Percentiles rank a stretch among this genome's conserved stretches.
phyloP scores from a whole-genome alignment of 2,329 filamentous ascomycete genomes.

The Beauveria sp. region DNA sequence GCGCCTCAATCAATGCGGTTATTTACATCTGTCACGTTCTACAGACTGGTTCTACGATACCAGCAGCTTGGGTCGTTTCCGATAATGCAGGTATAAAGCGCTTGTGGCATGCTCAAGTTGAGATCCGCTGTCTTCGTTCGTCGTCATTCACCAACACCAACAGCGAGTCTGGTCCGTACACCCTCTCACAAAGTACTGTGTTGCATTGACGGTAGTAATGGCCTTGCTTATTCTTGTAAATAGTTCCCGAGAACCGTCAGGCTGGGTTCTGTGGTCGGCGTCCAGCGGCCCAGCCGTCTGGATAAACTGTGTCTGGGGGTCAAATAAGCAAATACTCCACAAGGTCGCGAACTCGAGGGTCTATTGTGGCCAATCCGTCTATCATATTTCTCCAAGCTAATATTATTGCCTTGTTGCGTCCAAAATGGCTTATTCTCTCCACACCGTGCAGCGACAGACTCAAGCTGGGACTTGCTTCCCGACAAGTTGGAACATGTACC shows the following conservation, averaged over 20 bases:
- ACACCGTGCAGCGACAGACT: neutral
- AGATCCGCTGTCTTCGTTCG: slow-evolving; percentile 2
- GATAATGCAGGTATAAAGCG: slow-evolving; percentile 3
- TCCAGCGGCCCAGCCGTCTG: neutral
- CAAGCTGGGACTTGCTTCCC: neutral
- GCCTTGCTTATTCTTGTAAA: neutral
- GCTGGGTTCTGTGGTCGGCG: neutral
- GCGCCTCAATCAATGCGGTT: neutral
- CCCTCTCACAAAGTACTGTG: neutral
- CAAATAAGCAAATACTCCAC: neutral
- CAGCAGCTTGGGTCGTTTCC: neutral
- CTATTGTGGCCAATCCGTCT: too few relatives aligned
- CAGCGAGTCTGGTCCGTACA: neutral
- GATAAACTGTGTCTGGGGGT: neutral
- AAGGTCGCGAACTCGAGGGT: accelerated
- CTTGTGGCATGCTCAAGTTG: neutral
- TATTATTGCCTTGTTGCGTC: neutral
- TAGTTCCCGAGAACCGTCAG: neutral
- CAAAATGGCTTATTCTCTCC: neutral
- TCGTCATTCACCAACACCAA: neutral
- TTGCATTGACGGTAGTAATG: neutral
- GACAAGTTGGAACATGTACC: too few relatives aligned
- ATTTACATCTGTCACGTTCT: slow-evolving; percentile 5
- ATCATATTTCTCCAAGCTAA: neutral
- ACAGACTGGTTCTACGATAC: neutral